Conservation (phyloP, 164 flowering plant genomes). For the Dillenia suffruticosa region DNA sequence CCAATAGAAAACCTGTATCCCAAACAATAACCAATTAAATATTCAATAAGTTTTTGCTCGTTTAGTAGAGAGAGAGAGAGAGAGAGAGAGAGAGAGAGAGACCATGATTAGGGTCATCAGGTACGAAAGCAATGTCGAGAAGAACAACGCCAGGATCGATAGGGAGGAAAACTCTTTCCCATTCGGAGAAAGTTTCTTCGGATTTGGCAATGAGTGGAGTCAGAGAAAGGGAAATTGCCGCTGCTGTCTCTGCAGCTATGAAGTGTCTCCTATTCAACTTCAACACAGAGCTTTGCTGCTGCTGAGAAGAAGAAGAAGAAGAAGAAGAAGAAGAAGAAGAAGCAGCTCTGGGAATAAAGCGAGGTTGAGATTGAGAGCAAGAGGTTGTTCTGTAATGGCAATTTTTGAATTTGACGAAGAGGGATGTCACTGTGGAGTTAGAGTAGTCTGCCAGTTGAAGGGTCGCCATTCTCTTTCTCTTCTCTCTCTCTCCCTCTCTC, state of each 20-base stretch:
- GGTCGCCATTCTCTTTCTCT: conserved; percentile 27
- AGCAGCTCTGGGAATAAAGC: conserved; percentile 21
- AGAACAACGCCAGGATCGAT: conserved; percentile 95
- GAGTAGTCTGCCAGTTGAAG: conserved; percentile 26
- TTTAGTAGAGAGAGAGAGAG: neutral
- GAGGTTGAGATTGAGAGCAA: conserved; percentile 10
- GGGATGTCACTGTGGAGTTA: conserved; percentile 17
- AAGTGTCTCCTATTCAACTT: conserved; percentile 32
- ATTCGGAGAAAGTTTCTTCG: conserved; percentile 66
- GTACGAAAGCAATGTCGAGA: conserved; percentile 93
- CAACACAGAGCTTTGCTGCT: conserved; percentile 1
- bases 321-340: conserved; percentile 7
- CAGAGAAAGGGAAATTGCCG: conserved; percentile 28
- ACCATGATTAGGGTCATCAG: conserved; percentile 86
- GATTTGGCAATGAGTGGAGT: conserved; percentile 34
- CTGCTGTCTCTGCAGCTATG: conserved; percentile 26
- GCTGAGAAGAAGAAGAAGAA: conserved; percentile 5
- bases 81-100: neutral
- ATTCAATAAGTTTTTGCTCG: neutral
- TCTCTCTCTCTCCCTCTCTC: conserved; percentile 11
- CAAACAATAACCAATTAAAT: neutral
- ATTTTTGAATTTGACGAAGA: conserved; percentile 4
- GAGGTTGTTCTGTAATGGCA: conserved; percentile 7
- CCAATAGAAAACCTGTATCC: conserved; percentile 73
- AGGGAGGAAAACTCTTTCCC: conserved; percentile 84